Base-by-base conservation (phyloP, 192 early-diverging fungal genomes). In the Backusella westeae region DNA sequence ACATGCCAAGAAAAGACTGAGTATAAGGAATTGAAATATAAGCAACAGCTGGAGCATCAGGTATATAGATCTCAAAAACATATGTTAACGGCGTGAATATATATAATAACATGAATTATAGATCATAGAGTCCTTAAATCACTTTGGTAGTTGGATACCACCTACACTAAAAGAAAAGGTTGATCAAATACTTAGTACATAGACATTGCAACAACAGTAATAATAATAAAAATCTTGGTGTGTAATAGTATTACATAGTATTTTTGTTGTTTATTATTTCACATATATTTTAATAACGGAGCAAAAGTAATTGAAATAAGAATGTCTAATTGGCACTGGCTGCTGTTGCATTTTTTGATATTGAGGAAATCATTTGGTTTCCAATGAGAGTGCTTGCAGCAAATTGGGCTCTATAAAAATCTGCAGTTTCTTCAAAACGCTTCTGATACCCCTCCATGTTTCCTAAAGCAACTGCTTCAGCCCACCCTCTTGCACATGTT, bases 401-500 rank as follows among this genome's bases (percentile, higher is more conserved):
- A 72, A 89, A 89, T 34, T 85, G 83, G 53, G 82, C 88, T 38
- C 91, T 77, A 75, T 98, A 97, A 80, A 99, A 99, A 70, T 82
- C 83, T 3, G 93, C 87, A 6, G 95, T 95, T 38, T 84, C 86
- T 74, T 95, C 91, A 81, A 98, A 99, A 79, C 95, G 88, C 68
- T 84, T 81, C 23, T 88, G 85, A 81, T 99, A 99, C 6, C 89
- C 93, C 6, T 95, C 93, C 82, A 95, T 91, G 39, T 87, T 90
- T 0, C 93, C 94, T 69, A 92, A 75, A 34, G 88, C 91, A 71
- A 99, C 95, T 77, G 93, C 93, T 82, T 97, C 94, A 39, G 93
- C 95, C 97, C 97, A 99, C 23, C 95, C 96, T 34, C 89, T 85
- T 3, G 94, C 93, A 9, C 94, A 93, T 23, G 93, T 92, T 80